Conservation (phyloP, 1,139 yeast genomes). For the Suhomyces bokatorum region DNA sequence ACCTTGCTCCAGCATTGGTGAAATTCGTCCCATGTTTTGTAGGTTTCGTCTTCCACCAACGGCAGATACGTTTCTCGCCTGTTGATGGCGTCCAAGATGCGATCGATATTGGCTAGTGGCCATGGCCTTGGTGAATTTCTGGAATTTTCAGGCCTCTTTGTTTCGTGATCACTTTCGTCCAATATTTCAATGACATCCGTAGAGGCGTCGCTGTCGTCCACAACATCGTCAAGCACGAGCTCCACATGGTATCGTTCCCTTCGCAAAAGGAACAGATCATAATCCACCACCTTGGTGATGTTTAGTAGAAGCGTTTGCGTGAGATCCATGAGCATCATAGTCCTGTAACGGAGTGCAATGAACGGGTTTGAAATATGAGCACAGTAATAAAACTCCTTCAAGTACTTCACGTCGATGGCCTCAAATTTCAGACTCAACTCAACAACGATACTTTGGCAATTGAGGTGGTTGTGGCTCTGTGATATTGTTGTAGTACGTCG, state of each 20-base stretch:
- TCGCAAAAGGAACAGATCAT: constrained; percentile 4
- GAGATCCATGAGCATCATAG: constrained; percentile 15
- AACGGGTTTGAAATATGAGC: background rate
- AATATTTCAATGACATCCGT: constrained; percentile 3
- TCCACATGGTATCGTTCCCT: background rate
- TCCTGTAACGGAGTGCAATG: constrained; percentile 13
- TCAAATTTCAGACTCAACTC: constrained; percentile 15
- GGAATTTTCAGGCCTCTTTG: background rate
- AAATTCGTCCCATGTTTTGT: constrained; percentile 19
- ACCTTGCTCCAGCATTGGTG: constrained; percentile 26
- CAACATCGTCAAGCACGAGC: background rate
- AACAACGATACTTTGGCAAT: constrained; percentile 12
- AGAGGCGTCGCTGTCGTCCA: constrained; percentile 5
- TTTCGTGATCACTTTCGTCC: constrained; percentile 3
- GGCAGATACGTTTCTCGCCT: constrained; percentile 18
- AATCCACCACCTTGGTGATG: constrained; percentile 16
- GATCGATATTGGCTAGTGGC: constrained; percentile 11
- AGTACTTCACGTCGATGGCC: constrained; percentile 12
- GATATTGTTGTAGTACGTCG: constrained; percentile 6
- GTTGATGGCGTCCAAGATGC: constrained; percentile 12
- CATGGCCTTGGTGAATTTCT: constrained; percentile 5
- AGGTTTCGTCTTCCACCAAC: constrained; percentile 26
- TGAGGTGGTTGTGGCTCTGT: constrained; percentile 8
- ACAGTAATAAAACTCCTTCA: constrained; percentile 15
- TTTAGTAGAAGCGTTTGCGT: constrained; percentile 16